A percentile compares a stretch with the other conserved stretches of the same genome.
phyloP scores from a whole-genome alignment of 495 filamentous ascomycete genomes.

The Barbatosphaeria neglecta region DNA sequence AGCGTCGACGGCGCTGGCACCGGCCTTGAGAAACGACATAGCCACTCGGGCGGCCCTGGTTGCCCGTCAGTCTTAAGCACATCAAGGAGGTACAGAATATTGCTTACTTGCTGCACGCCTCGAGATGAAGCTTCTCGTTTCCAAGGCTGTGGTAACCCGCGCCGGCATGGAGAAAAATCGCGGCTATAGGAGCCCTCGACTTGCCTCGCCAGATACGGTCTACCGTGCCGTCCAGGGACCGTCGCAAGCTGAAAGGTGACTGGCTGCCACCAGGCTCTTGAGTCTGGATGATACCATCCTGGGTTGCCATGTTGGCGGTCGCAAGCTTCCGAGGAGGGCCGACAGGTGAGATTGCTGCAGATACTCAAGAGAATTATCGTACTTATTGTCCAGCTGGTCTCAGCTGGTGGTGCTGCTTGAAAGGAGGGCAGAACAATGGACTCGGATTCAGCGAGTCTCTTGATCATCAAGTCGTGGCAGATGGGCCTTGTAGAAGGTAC shows the following conservation, averaged over 20 bases:
- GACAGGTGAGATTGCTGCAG: too few species aligned
- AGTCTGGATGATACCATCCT: too few species aligned
- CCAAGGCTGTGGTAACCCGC: slow-evolving; percentile 84
- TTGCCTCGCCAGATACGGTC: slow-evolving; percentile 11
- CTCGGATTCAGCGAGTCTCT: too few species aligned
- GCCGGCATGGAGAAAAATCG: slow-evolving; percentile 92
- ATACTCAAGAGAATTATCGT: too few species aligned
- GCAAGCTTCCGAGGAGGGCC: too few species aligned
- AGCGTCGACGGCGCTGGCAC: slow-evolving; percentile 76
- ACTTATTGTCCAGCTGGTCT: too few species aligned
- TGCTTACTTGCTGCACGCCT: slow-evolving; percentile 77
- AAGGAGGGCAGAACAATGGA: too few species aligned
- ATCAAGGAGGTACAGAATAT: neutral
- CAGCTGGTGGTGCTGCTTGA: too few species aligned
- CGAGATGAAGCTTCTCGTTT: slow-evolving; percentile 73
- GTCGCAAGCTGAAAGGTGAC: neutral
- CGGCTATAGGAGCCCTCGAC: slow-evolving; percentile 25
- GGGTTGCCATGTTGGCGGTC: too few species aligned
- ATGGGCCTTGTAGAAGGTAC: too few species aligned
- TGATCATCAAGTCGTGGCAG: too few species aligned
- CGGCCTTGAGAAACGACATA: slow-evolving; percentile 66
- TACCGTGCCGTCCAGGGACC: slow-evolving; percentile 10
- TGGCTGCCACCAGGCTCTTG: too few species aligned
- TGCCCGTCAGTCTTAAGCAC: neutral
- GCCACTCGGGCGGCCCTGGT: slow-evolving; percentile 65